Evolutionary conservation across 1,284 basidiomycete species (phyloP).

Genomic region (Fomitopsis palustris): DNA sequence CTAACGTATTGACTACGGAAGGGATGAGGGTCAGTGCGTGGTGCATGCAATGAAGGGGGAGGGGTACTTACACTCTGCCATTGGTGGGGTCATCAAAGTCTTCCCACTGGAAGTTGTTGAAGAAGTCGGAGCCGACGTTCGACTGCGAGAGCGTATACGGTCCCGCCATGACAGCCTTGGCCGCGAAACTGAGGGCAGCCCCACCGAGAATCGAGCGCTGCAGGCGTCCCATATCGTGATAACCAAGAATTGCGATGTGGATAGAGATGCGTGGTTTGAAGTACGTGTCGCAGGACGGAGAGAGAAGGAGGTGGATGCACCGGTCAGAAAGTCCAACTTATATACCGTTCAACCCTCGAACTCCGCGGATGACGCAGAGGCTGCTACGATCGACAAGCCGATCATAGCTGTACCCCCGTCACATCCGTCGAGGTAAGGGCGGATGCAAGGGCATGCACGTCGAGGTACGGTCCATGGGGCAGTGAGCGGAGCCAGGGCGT

Average conservation of each 20-base stretch:
- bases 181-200: conserved; percentile 22
- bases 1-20: conserved; percentile 31
- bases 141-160: conserved; percentile 4
- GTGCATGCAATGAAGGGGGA: neutral
- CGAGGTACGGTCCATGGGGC: neutral
- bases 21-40: neutral
- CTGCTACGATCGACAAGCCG: neutral
- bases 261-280: neutral
- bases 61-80: conserved; percentile 55
- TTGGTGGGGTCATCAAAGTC: conserved; percentile 56
- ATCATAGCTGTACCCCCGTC: neutral
- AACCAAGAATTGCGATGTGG: neutral
- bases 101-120: conserved; percentile 20
- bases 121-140: conserved; percentile 6
- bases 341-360: neutral
- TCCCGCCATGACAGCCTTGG: conserved; percentile 3
- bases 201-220: conserved; percentile 28
- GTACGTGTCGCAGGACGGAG: too few relatives aligned
- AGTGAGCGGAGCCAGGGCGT: neutral
- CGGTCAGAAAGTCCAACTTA: neutral
- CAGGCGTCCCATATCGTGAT: conserved; percentile 16
- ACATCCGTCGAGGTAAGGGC: neutral
- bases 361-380: neutral
- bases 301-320: neutral
- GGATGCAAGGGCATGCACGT: neutral